Evolutionary conservation across 2,329 filamentous ascomycete species (phyloP).

Genomic region (Epicoccum nigrum): DNA sequence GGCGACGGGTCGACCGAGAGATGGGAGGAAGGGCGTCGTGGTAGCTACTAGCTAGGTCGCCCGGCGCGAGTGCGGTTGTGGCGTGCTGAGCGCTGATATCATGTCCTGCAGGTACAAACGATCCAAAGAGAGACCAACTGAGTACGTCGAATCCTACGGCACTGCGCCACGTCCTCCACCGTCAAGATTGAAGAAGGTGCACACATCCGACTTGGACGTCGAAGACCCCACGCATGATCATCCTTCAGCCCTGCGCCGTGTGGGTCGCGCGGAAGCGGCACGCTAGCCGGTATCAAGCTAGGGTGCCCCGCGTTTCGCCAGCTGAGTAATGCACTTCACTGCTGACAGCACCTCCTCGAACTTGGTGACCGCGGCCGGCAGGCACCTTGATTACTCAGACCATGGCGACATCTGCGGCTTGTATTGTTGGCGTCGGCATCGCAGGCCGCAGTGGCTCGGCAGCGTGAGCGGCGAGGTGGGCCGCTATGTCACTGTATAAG

Average conservation of each 20-base stretch:
- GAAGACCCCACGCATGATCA: background rate
- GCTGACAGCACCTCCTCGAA: background rate
- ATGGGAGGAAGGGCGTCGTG: too few relatives aligned
- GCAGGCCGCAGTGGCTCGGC: background rate
- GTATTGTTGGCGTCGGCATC: conserved; percentile 3
- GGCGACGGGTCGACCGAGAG: too few relatives aligned
- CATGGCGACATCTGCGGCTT: conserved; percentile 9
- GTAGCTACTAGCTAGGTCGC: too few relatives aligned
- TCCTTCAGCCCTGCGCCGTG: background rate
- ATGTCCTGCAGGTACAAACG: too few relatives aligned
- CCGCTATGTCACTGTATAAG: too few relatives aligned
- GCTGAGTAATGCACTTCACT: background rate
- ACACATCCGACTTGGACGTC: too few relatives aligned
- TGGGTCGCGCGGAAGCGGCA: background rate
- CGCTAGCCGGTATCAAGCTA: background rate
- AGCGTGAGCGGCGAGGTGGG: background rate
- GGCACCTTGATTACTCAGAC: conserved; percentile 17
- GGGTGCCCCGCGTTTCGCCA: conserved; percentile 9
- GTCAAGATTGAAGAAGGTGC: too few relatives aligned
- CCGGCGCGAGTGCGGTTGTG: too few relatives aligned
- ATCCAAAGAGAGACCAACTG: too few relatives aligned
- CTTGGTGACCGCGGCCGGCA: background rate
- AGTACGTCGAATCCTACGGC: too few relatives aligned
- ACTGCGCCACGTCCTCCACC: too few relatives aligned
- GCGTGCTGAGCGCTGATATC: too few relatives aligned